phyloP scores from a whole-genome alignment of 768 basidiomycete genomes.

The Mycena sanguinolenta region DNA sequence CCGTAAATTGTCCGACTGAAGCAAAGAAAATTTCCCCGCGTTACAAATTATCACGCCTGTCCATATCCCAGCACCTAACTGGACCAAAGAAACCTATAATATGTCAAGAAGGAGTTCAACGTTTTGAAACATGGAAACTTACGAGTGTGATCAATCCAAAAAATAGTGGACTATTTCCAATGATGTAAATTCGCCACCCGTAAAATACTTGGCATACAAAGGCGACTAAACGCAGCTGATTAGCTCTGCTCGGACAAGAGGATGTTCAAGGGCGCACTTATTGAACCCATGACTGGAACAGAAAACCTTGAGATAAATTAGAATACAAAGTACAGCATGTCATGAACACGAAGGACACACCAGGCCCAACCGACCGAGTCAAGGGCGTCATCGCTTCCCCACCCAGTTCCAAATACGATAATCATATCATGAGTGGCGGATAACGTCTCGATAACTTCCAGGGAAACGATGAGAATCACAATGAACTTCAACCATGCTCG shows the following conservation, averaged over 20 bases:
- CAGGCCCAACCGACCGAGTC: slow-evolving; percentile 29
- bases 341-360: slow-evolving; percentile 18
- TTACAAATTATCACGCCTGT: slow-evolving; percentile 13
- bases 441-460: slow-evolving; percentile 26
- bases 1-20: background rate
- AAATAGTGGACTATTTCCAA: background rate
- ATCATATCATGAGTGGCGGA: slow-evolving; percentile 9
- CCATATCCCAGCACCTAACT: slow-evolving; percentile 22
- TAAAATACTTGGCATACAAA: slow-evolving; percentile 27
- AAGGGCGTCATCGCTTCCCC: slow-evolving; percentile 21
- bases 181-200: slow-evolving; percentile 16
- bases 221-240: slow-evolving; percentile 2
- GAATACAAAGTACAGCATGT: too few relatives aligned
- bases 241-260: background rate
- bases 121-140: background rate
- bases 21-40: slow-evolving; percentile 18
- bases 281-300: slow-evolving; percentile 22
- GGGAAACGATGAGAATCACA: slow-evolving; percentile 21
- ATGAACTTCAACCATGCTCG: slow-evolving; percentile 5
- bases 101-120: background rate
- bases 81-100: background rate
- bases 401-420: slow-evolving; percentile 19
- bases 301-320: too few relatives aligned
- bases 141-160: slow-evolving; percentile 11
- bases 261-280: slow-evolving; percentile 4